Base-by-base conservation (phyloP, 148 eudicot genomes). In the Limonium bicolor region DNA sequence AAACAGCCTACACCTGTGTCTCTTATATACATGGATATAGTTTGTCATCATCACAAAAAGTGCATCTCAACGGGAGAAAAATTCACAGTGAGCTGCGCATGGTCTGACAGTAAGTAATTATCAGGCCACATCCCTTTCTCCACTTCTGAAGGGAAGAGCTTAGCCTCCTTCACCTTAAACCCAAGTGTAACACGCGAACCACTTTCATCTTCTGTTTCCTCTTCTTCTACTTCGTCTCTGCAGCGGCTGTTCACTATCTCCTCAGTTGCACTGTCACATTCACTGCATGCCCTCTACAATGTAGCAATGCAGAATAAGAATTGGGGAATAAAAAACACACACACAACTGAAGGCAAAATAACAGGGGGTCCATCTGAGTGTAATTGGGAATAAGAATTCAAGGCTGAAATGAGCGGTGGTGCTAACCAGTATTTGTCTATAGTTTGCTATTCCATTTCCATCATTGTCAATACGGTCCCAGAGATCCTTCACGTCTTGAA, bases 101-200 rank as follows among this genome's bases (percentile, higher is more conserved):
- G 78, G 55, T 72, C 78, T 2, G 78, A 72, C n/a, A 72, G 64
- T 13, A 49, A 48, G 56, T 68, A 72, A 41, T 55, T 50, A 13
- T 68, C 70, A 0, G 78, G 78, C 78, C 78, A 72, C 41, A 48
- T 56, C 15, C 78, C 78, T 35, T 42, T 48, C 49, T 72, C 64
- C 4, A 50, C 78, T 52, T 72, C 78, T 2, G 26, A 22, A 35
- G 78, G 78, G 24, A 53, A 59, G 25, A 72, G 59, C 25, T 29
- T 34, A 0, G 78, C 78, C 31, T 72, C 68, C 39, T 53, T 55
- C 7, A 72, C 78, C 7, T 36, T 52, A 24, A 68, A 72, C 4
- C 47, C 56, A 20, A 68, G 40, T 11, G 56, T 27, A 55, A 48
- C 43, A 6, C 28, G 38, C 13, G 48, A 36, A 12, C 6, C 30